Conservation (phyloP, 2,329 filamentous ascomycete species). For the Xylaria sp. region DNA sequence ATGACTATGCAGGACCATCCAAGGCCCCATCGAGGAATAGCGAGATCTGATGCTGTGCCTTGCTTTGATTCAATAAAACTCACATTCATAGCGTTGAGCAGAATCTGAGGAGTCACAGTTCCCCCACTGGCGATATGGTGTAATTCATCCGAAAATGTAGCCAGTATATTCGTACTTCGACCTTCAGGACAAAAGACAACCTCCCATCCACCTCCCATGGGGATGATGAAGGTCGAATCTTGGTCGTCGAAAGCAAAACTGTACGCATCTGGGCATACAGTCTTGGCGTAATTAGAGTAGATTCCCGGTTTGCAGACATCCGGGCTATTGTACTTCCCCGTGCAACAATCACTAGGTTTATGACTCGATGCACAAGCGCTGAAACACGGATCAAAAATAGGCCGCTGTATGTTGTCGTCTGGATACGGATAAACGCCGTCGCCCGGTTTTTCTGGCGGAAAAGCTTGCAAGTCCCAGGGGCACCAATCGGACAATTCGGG, state of each 20-base stretch:
- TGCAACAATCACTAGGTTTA: conserved; percentile 77
- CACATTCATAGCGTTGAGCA: conserved; percentile 51
- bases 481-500: conserved; percentile 75
- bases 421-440: conserved; percentile 84
- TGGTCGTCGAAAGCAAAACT: conserved; percentile 76
- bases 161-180: conserved; percentile 68
- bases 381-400: conserved; percentile 80
- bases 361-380: conserved; percentile 79
- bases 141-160: conserved; percentile 62
- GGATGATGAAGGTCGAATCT: conserved; percentile 70
- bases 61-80: conserved; percentile 50
- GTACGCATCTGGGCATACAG: conserved; percentile 85
- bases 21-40: not conserved
- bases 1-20: conserved; percentile 9
- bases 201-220: conserved; percentile 78
- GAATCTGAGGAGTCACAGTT: conserved; percentile 51
- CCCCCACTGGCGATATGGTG: conserved; percentile 59
- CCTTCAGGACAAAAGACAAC: conserved; percentile 79
- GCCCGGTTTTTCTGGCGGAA: conserved; percentile 75
- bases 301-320: conserved; percentile 71
- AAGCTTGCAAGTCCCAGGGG: conserved; percentile 79
- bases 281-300: conserved; percentile 77
- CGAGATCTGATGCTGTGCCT: conserved; percentile 25
- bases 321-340: conserved; percentile 73
- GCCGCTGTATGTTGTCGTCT: conserved; percentile 76